Evolutionary conservation across 1,139 yeast genomes (phyloP).

Genomic region (Blastobotrys arbuscula): DNA sequence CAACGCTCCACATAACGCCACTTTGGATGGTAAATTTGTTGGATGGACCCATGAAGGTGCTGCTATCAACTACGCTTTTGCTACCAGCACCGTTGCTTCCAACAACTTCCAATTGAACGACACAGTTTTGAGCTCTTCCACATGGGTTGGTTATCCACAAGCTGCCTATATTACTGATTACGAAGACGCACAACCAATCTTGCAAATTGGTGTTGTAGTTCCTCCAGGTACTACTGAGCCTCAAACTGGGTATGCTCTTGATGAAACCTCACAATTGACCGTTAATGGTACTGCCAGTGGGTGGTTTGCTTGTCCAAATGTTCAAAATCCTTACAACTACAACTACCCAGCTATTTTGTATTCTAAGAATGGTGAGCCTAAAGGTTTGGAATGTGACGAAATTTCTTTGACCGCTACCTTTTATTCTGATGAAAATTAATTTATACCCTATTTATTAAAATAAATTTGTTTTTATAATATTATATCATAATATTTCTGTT

Average conservation of each 20-base stretch:
- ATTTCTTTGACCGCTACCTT: slow-evolving; percentile 1
- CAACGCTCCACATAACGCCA: neutral
- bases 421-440: neutral
- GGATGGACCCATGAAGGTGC: slow-evolving; percentile 46
- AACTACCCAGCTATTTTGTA: slow-evolving; percentile 10
- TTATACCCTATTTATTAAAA: no score
- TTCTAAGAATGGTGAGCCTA: neutral
- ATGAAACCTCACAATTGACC: neutral
- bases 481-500: no score
- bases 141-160: neutral
- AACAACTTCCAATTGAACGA: slow-evolving; percentile 6
- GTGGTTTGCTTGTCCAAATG: slow-evolving; percentile 13
- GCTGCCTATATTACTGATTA: slow-evolving; percentile 1
- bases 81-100: neutral
- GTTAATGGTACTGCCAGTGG: slow-evolving; percentile 1
- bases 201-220: slow-evolving; percentile 5
- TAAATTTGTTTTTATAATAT: no score
- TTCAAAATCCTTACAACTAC: slow-evolving; percentile 16
- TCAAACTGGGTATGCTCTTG: slow-evolving; percentile 5
- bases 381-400: neutral
- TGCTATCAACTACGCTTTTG: slow-evolving; percentile 41
- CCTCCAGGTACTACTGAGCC: neutral
- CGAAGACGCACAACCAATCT: neutral
- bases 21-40: slow-evolving; percentile 31
- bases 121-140: slow-evolving; percentile 24